Evolutionary conservation across 441 rosid genomes (phyloP), one percentile per base, ranked within the genome.

Genomic region (Metrosideros polymorpha): DNA sequence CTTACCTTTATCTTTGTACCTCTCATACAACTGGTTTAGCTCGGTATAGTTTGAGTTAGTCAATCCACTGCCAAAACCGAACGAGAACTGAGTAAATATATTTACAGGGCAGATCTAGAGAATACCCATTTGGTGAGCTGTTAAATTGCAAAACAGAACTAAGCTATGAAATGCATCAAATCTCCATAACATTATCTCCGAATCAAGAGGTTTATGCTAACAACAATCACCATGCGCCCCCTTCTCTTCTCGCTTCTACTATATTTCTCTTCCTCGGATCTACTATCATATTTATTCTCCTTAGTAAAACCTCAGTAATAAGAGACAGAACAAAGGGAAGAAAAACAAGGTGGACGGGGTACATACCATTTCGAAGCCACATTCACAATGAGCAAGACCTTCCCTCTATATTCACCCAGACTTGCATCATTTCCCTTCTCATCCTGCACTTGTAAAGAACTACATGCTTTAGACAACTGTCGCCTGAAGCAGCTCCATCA

Each of bases 301-400:
- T 12, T 7, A 39, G 87, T 43, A n/a, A 61, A 57, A 82, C 25
- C 61, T 30, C 6, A 12, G 18, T 25, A 22, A 14, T 9, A 85
- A 71, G 32, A 42, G 54, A 56, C 56, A 50, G 17, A 79, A 42
- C 53, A 83, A 84, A 43, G 17, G 83, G 45, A 24, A 51, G 45
- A 50, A 4, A 39, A 17, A 17, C 15, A 32, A 24, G 84, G 17
- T 42, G 49, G 29, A 75, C 24, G 27, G 15, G 29, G 18, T 75
- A 29, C 59, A 50, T 88, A 96, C 98, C 99, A 97, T 91, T 92
- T 93, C 29, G 99, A 97, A 86, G 99, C 98, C 88, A 97, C 99
- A 88, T 97, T 96, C 87, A 97, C 94, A 85, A 97, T 92, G 43
- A 97, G 90, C 79, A 97, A 90, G 61, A 96, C 94, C 90, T 97